These are phyloP conservation scores for Aspergillus fructus DNA, from an alignment of 2,329 filamentous ascomycete species.

Conservation along the genomic window DNA sequence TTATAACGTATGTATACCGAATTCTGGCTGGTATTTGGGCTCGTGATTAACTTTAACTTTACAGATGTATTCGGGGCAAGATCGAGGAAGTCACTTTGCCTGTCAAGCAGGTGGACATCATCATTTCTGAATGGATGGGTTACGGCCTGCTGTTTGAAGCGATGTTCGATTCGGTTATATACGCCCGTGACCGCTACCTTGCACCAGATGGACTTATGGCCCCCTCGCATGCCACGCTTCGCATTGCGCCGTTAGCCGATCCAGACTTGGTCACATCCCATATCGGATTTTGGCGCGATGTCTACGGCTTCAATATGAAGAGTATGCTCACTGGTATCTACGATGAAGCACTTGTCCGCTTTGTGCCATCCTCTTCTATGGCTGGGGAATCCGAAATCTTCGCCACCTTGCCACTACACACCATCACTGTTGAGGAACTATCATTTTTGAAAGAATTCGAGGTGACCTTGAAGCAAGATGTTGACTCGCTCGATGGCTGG, in stretches of 20 bases:
- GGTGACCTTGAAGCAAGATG: conserved; percentile 59
- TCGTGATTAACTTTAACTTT: conserved; percentile 10
- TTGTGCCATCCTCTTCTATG: conserved; percentile 61
- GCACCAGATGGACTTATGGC: conserved; percentile 77
- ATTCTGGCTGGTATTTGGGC: not conserved
- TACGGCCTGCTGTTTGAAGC: conserved; percentile 92
- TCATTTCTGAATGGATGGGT: conserved; percentile 98
- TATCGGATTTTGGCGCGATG: conserved; percentile 82
- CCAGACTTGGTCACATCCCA: conserved; percentile 74
- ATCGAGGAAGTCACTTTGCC: conserved; percentile 83
- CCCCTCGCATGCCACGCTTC: conserved; percentile 80
- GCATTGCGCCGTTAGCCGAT: conserved; percentile 77
- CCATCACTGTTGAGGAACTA: conserved; percentile 68
- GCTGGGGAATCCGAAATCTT: conserved; percentile 62
- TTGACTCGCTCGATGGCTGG: conserved; percentile 78
- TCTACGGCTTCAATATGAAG: conserved; percentile 94
- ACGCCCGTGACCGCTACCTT: conserved; percentile 83
- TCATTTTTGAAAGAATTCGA: conserved; percentile 70
- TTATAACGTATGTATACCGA: conserved; percentile 58
- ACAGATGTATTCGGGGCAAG: conserved; percentile 71
- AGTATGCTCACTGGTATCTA: conserved; percentile 82
- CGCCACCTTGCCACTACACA: conserved; percentile 74
- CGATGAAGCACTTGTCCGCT: conserved; percentile 76
- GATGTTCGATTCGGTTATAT: conserved; percentile 91
- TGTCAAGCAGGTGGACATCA: conserved; percentile 82